phyloP scores from a whole-genome alignment of 306 rosid genomes.

The Lagenaria siceraria region DNA sequence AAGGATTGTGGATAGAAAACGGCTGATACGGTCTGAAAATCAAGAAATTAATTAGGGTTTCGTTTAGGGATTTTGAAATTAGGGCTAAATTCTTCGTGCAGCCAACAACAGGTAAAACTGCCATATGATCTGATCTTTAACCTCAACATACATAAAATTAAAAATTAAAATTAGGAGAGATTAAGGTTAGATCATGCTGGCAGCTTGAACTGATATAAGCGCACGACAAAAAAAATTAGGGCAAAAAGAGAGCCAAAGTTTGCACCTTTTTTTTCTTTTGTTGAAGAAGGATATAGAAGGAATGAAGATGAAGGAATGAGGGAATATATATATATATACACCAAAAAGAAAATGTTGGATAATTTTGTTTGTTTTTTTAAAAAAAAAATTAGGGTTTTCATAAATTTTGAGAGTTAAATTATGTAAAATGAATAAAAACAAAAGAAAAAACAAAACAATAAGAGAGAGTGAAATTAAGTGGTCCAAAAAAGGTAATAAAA shows the following conservation, averaged over 20 bases:
- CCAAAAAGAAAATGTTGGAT: not conserved
- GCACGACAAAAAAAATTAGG: not conserved
- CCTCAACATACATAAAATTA: not conserved
- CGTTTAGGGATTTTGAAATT: not conserved
- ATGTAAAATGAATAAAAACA: slow-evolving; percentile 1
- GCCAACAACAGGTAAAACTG: slow-evolving; percentile 6
- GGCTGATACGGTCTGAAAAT: not conserved
- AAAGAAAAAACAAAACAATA: slow-evolving; percentile 1
- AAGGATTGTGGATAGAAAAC: not conserved
- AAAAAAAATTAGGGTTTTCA: not conserved
- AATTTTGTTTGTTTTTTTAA: not conserved
- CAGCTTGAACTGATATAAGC: slow-evolving; percentile 10
- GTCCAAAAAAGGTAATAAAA: slow-evolving; percentile 8
- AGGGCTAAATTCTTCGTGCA: not conserved
- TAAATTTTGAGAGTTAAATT: not conserved
- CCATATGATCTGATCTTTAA: slow-evolving; percentile 8
- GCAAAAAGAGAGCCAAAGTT: not conserved
- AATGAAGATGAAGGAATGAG: not conserved
- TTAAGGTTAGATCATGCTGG: slow-evolving; percentile 9
- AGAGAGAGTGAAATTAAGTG: not conserved
- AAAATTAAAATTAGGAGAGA: not conserved
- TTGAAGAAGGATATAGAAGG: not conserved
- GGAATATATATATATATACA: not conserved
- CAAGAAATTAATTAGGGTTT: not conserved
- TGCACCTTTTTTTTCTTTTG: not conserved